These are phyloP conservation scores for Fusarium chaquense DNA, from an alignment of 2,329 filamentous ascomycete species.

Conservation along the genomic window DNA sequence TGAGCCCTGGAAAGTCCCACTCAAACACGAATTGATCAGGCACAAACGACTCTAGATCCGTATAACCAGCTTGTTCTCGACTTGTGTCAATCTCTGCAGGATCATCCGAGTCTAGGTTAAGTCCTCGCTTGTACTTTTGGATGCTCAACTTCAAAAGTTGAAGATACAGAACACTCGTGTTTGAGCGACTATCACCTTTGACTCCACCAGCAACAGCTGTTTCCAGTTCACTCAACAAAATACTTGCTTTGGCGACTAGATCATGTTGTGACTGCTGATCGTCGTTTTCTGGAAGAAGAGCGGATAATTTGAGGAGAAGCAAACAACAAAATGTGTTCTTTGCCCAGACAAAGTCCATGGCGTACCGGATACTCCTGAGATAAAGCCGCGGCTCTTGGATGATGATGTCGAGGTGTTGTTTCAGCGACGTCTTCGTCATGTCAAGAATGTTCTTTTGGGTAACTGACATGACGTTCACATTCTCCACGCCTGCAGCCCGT, in stretches of 20 bases:
- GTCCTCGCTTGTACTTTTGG: conserved; percentile 20
- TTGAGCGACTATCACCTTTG: conserved; percentile 9
- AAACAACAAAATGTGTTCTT: conserved; percentile 24
- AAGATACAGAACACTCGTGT: conserved; percentile 8
- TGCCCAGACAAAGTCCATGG: conserved; percentile 29
- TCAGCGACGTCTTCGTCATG: conserved; percentile 10
- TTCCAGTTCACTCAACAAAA: not conserved
- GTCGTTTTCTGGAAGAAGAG: not conserved
- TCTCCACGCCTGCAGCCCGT: conserved; percentile 15
- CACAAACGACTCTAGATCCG: conserved; percentile 13
- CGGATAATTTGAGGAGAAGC: conserved; percentile 12
- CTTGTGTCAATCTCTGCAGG: accelerated
- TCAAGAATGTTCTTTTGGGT: conserved; percentile 1
- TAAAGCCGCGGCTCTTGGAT: conserved; percentile 18
- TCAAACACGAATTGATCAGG: conserved; percentile 28
- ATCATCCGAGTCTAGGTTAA: not conserved
- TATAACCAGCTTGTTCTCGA: not conserved
- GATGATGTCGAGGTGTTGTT: conserved; percentile 23
- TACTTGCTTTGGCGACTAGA: not conserved
- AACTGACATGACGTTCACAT: conserved; percentile 21
- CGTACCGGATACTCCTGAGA: conserved; percentile 17
- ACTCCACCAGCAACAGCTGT: not conserved
- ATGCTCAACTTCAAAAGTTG: conserved; percentile 19
- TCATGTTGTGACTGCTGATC: not conserved
- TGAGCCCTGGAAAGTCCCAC: conserved; percentile 24